These are phyloP conservation scores for Alternaria hordeiaustralica DNA, from an alignment of 2,329 filamentous ascomycete genomes.

Conservation along the genomic window DNA sequence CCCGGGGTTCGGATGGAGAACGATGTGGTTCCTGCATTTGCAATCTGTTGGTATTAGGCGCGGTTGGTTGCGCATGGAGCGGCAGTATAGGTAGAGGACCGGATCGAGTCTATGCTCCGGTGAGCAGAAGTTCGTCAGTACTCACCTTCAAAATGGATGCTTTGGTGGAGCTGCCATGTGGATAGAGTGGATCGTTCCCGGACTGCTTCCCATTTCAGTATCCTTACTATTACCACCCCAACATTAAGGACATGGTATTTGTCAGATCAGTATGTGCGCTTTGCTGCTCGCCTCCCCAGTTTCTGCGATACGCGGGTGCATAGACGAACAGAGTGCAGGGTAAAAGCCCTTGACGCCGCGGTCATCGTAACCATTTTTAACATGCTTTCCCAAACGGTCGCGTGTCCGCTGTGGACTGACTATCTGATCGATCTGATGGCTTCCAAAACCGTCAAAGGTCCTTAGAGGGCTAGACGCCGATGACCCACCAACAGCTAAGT, in stretches of 20 bases:
- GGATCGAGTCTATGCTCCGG: background rate
- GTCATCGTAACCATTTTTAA: constrained; percentile 1
- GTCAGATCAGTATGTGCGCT: background rate
- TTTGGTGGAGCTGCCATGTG: background rate
- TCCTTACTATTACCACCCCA: background rate
- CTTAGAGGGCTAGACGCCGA: background rate
- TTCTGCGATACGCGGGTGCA: background rate
- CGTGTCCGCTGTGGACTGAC: background rate
- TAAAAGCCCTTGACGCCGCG: background rate
- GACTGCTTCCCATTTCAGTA: constrained; percentile 7
- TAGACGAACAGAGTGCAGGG: background rate
- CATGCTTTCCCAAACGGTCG: background rate
- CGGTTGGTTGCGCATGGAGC: background rate
- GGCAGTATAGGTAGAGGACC: background rate
- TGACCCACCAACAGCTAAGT: background rate
- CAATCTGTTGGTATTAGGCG: background rate
- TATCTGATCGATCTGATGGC: background rate
- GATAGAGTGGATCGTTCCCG: background rate
- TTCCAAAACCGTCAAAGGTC: background rate
- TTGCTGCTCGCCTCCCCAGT: constrained; percentile 9
- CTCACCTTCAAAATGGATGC: background rate
- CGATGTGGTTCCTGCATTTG: background rate
- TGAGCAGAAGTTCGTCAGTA: background rate
- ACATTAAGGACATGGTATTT: background rate
- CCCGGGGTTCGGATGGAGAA: background rate